Conservation (phyloP, 2,329 filamentous ascomycete species). For the Lachnellula hyalina region DNA sequence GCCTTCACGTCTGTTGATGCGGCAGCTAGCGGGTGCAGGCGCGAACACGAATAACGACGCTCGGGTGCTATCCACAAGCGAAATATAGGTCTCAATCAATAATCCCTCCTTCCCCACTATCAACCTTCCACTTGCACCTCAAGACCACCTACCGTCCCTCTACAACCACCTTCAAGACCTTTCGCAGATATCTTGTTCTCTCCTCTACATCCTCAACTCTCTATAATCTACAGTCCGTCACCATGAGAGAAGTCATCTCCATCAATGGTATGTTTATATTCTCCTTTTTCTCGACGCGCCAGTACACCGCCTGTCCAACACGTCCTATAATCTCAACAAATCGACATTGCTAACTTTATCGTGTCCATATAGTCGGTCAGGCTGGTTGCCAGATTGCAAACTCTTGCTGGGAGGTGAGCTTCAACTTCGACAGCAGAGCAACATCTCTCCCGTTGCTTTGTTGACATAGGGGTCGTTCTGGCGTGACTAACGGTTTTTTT, state of each 20-base stretch:
- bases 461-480: slow-evolving; percentile 5
- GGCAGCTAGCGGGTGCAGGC: not conserved
- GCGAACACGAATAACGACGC: not conserved
- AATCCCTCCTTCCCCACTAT: slow-evolving; percentile 22
- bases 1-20: no score
- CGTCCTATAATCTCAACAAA: slow-evolving; percentile 14
- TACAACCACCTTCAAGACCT: slow-evolving; percentile 11
- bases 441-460: slow-evolving; percentile 11
- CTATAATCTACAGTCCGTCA: slow-evolving; percentile 39
- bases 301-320: slow-evolving; percentile 36
- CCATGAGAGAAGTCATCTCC: slow-evolving; percentile 98
- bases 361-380: slow-evolving; percentile 75
- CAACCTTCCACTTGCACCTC: slow-evolving; percentile 6
- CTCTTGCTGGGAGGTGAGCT: slow-evolving; percentile 98
- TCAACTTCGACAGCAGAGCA: slow-evolving; percentile 27
- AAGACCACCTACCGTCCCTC: no score
- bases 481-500: slow-evolving; percentile 26
- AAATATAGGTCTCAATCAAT: no score
- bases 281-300: slow-evolving; percentile 27
- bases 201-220: slow-evolving; percentile 22
- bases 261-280: slow-evolving; percentile 79
- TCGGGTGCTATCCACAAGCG: no score
- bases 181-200: not conserved
- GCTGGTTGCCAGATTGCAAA: slow-evolving; percentile 99
- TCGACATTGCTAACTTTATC: slow-evolving; percentile 23